These are phyloP conservation scores for Malassezia obtusa DNA, from an alignment of 1,284 basidiomycete genomes.

Conservation along the genomic window DNA sequence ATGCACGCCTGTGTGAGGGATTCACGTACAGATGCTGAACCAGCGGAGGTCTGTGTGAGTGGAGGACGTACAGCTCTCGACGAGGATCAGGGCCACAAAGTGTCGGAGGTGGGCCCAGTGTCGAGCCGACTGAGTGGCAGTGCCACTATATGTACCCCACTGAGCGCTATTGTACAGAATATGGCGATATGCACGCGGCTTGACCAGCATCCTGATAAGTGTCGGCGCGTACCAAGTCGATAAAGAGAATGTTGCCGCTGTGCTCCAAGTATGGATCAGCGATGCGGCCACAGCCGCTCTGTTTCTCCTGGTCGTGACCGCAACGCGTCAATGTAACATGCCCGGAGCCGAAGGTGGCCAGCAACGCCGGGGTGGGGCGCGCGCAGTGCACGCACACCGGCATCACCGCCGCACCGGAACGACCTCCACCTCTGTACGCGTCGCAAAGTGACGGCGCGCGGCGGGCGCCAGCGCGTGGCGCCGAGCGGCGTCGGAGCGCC, in stretches of 20 bases:
- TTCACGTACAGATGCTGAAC: conserved; percentile 14
- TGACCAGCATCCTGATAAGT: conserved; percentile 12
- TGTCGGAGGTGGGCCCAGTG: conserved; percentile 3
- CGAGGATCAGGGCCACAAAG: conserved; percentile 11
- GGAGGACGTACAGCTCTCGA: conserved; percentile 14
- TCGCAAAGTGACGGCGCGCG: too few species aligned
- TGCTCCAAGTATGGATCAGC: conserved; percentile 22
- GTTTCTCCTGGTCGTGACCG: neutral
- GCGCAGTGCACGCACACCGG: conserved; percentile 20
- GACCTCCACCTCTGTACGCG: neutral
- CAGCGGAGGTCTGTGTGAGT: conserved; percentile 12
- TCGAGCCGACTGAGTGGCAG: too few species aligned
- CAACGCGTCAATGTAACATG: conserved; percentile 16
- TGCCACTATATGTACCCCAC: neutral
- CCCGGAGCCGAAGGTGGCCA: conserved; percentile 14
- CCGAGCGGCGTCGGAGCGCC: too few species aligned
- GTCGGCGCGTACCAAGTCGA: conserved; percentile 14
- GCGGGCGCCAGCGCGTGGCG: too few species aligned
- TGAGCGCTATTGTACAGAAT: conserved; percentile 15
- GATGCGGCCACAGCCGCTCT: neutral
- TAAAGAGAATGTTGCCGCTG: conserved; percentile 11
- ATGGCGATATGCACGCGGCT: conserved; percentile 22
- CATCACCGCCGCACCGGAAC: conserved; percentile 9
- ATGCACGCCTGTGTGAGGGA: neutral
- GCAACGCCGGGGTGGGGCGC: conserved; percentile 4